These are phyloP conservation scores for Anthostomella pinea DNA, from an alignment of 2,329 filamentous ascomycete genomes.

Conservation along the genomic window DNA sequence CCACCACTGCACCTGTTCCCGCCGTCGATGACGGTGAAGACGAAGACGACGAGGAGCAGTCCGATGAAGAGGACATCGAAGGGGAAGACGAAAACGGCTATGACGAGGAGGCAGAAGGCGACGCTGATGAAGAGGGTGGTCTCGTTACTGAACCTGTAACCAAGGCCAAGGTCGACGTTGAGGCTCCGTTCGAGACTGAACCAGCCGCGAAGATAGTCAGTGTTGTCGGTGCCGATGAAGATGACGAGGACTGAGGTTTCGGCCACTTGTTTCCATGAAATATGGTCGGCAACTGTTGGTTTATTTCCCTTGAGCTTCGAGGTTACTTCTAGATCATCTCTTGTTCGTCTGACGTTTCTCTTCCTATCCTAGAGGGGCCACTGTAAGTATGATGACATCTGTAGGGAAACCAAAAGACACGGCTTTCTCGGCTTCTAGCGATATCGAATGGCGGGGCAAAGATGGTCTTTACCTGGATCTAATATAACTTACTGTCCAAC, in stretches of 20 bases:
- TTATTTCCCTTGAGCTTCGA: slow-evolving; percentile 7
- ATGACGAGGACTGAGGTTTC: slow-evolving; percentile 26
- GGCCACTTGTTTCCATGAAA: slow-evolving; percentile 1
- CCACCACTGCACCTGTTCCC: slow-evolving; percentile 18
- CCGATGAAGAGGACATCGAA: slow-evolving; percentile 27
- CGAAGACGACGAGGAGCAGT: slow-evolving; percentile 25
- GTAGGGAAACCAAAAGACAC: too few relatives aligned
- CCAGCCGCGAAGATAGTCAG: slow-evolving; percentile 14
- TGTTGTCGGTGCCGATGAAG: slow-evolving; percentile 17
- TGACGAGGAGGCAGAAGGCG: slow-evolving; percentile 22
- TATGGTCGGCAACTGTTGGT: slow-evolving; percentile 4
- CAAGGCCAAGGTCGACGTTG: slow-evolving; percentile 29
- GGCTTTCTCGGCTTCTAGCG: too few relatives aligned
- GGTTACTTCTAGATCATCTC: too few relatives aligned
- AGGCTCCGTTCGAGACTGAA: slow-evolving; percentile 19
- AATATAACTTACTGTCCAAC: too few relatives aligned
- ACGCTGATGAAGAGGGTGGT: slow-evolving; percentile 19
- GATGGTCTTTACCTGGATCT: too few relatives aligned
- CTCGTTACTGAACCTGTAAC: slow-evolving; percentile 15
- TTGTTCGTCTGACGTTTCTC: too few relatives aligned
- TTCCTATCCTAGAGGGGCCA: too few relatives aligned
- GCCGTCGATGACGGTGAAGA: slow-evolving; percentile 24
- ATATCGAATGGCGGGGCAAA: too few relatives aligned
- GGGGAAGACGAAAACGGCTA: slow-evolving; percentile 18
- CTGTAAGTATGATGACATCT: too few relatives aligned